Evolutionary conservation across 2,329 filamentous ascomycete species (phyloP).

Genomic region (Fusarium sp.): DNA sequence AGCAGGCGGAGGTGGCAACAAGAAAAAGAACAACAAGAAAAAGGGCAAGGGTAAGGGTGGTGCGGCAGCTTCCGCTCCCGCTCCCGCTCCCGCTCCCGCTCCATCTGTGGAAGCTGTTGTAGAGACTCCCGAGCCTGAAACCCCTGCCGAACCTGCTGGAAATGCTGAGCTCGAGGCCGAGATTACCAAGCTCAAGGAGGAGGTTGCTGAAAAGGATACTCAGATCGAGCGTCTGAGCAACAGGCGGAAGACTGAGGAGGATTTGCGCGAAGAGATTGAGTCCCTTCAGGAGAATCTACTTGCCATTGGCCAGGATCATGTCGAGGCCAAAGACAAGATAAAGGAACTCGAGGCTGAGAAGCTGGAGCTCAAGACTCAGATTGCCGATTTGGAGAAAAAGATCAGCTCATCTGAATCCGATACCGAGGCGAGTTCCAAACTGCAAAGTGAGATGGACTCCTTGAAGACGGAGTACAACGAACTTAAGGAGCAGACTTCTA

Average conservation of each 20-base stretch:
- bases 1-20: slow-evolving; percentile 54
- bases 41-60: slow-evolving; percentile 79
- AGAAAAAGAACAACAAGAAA: slow-evolving; percentile 86
- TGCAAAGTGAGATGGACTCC: slow-evolving; percentile 71
- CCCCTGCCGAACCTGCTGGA: slow-evolving; percentile 48
- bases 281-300: slow-evolving; percentile 83
- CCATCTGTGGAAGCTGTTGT: slow-evolving; percentile 52
- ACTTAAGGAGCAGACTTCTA: slow-evolving; percentile 76
- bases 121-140: slow-evolving; percentile 54
- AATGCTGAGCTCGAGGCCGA: slow-evolving; percentile 61
- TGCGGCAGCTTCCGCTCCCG: slow-evolving; percentile 54
- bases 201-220: slow-evolving; percentile 74
- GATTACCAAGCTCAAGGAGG: slow-evolving; percentile 63
- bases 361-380: slow-evolving; percentile 69
- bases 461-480: slow-evolving; percentile 71
- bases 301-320: slow-evolving; percentile 84
- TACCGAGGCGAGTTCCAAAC: slow-evolving; percentile 63
- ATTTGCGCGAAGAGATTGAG: slow-evolving; percentile 87
- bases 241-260: slow-evolving; percentile 81
- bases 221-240: slow-evolving; percentile 79
- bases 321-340: slow-evolving; percentile 82
- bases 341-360: slow-evolving; percentile 80
- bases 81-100: slow-evolving; percentile 49
- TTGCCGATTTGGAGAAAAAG: slow-evolving; percentile 79
- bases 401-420: slow-evolving; percentile 60